Evolutionary conservation across 176 grass and related monocot species (phyloP), one percentile per base, ranked within the genome.

Genomic region (Eremochloa ophiuroides): DNA sequence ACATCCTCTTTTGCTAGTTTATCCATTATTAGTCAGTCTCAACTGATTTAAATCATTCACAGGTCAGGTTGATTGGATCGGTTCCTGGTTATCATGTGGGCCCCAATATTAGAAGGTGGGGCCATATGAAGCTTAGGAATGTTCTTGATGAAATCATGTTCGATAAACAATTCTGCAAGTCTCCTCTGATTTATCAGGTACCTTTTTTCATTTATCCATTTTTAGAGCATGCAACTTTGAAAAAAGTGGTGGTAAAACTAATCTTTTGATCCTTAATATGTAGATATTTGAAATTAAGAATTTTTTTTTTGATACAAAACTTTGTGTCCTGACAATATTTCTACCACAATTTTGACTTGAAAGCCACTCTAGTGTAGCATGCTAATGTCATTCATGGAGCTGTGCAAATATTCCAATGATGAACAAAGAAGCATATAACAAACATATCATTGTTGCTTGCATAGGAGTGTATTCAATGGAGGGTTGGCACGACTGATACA

Each of bases 121-220:
- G 95, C 15, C 95, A 98, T 89, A 91, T 95, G 88, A 98, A 98
- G 74, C 58, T 98, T 77, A 86, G 90, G 77, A 89, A 18, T 87
- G 65, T 98, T 80, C 92, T 98, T 84, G 86, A 94, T 71, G 87
- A 86, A 25, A 88, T 84, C 53, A 62, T 75, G 82, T 98, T 94
- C 64, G 84, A 89, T 22, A 94, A 91, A 85, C 90, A 93, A 44
- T 98, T 98, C 84, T 85, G 78, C 72, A 91, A 93, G 82, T 93
- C 95, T 18, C 92, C 95, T 53, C 89, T 98, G 66, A 90, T 91
- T 88, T 98, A 94, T 84, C 92, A 98, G 95, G 95, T 91, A 41
- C 8, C 30, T 88, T 20, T 68, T 60, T 66, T 71, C 66, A 30
- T 62, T 4, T 73, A 71, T 80, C 9, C 13, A 75, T 64, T 87